These are phyloP conservation scores for Aethionema arabicum DNA, from an alignment of 345 rosid species.

Conservation along the genomic window DNA sequence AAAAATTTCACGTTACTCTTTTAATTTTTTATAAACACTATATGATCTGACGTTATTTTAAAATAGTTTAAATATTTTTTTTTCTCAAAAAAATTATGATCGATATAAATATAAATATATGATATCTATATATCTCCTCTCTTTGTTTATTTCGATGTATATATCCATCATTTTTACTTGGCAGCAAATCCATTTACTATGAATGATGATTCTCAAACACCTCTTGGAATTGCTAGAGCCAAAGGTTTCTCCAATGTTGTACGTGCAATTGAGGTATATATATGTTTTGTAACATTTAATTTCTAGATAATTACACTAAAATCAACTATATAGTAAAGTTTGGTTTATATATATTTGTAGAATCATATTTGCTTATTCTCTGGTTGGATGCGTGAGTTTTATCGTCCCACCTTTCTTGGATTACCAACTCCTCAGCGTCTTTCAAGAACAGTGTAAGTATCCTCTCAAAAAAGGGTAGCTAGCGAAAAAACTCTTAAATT, in stretches of 20 bases:
- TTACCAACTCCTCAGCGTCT: conserved; percentile 59
- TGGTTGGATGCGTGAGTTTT: conserved; percentile 82
- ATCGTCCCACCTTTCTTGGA: conserved; percentile 75
- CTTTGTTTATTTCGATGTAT: background rate
- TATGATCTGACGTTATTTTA: no score
- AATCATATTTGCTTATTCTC: conserved; percentile 67
- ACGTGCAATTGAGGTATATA: conserved; percentile 73
- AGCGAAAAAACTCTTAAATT: no score
- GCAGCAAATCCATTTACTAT: conserved; percentile 67
- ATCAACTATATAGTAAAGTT: background rate
- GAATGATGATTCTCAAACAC: conserved; percentile 71
- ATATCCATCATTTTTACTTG: conserved; percentile 25
- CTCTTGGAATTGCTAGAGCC: conserved; percentile 73
- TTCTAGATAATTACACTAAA: background rate
- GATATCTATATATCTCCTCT: background rate
- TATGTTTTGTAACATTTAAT: background rate
- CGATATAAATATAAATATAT: no score
- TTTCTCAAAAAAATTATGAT: no score
- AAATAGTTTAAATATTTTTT: no score
- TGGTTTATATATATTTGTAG: conserved; percentile 47
- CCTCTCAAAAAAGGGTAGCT: no score
- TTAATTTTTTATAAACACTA: no score
- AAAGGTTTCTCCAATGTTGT: conserved; percentile 62
- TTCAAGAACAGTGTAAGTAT: conserved; percentile 73
- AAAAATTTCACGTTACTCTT: no score